Evolutionary conservation across 192 early-diverging fungal species (phyloP).

Genomic region (Coemansia sp.): DNA sequence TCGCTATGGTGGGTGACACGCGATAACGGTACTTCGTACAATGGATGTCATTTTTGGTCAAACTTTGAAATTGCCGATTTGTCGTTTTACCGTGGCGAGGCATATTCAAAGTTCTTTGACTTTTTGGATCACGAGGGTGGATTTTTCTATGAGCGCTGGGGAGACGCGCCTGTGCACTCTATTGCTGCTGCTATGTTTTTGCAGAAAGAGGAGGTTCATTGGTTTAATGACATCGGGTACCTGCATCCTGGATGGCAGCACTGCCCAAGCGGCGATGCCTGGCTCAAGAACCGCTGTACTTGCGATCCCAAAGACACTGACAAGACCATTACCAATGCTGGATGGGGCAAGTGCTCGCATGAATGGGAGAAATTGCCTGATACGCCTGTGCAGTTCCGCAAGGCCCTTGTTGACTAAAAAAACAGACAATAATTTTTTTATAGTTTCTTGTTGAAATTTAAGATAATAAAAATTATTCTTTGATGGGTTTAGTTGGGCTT

Average conservation of each 20-base stretch:
- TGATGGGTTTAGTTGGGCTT: conserved; percentile 26
- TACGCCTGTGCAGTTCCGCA: conserved; percentile 30
- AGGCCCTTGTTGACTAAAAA: conserved; percentile 13
- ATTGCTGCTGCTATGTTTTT: conserved; percentile 64
- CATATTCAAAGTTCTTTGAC: conserved; percentile 66
- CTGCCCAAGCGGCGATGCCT: conserved; percentile 49
- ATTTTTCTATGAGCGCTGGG: conserved; percentile 83
- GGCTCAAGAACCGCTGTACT: conserved; percentile 41
- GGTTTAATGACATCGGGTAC: conserved; percentile 73
- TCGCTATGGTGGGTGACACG: conserved; percentile 52
- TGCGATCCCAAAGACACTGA: conserved; percentile 43
- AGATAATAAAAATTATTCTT: not conserved
- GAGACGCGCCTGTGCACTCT: conserved; percentile 66
- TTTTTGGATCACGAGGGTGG: conserved; percentile 74
- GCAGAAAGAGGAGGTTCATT: conserved; percentile 64
- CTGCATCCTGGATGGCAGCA: conserved; percentile 62
- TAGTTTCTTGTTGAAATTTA: not conserved
- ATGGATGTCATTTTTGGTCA: conserved; percentile 73
- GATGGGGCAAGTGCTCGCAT: conserved; percentile 53
- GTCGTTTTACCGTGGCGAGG: conserved; percentile 65
- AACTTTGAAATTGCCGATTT: conserved; percentile 83
- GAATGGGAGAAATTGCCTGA: conserved; percentile 45
- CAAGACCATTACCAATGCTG: conserved; percentile 41
- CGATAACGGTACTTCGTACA: conserved; percentile 47
- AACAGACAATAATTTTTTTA: not conserved